Evolutionary conservation across 805 yeast species (phyloP).

Genomic region (Nakazawaea peltata): DNA sequence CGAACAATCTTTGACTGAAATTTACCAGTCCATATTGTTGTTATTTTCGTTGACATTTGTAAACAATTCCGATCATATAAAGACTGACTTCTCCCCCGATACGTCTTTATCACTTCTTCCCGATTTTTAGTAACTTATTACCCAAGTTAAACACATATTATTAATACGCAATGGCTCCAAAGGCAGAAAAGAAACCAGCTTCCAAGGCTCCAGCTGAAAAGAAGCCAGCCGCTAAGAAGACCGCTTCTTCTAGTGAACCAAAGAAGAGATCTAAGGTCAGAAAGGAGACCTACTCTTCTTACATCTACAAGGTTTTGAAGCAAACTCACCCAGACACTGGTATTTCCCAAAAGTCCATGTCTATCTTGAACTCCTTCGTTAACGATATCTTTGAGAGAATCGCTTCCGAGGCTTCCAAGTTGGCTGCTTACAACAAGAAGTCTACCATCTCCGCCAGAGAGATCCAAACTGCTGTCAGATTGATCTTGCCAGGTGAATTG

Average conservation of each 20-base stretch:
- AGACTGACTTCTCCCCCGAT: no score
- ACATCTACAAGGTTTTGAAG: constrained; percentile 96
- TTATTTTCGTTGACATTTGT: no score
- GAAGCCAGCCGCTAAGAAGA: constrained; percentile 91
- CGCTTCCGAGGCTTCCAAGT: constrained; percentile 95
- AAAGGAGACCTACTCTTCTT: constrained; percentile 97
- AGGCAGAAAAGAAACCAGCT: constrained; percentile 62
- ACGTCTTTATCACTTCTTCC: no score
- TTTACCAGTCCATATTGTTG: no score
- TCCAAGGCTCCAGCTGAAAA: constrained; percentile 97
- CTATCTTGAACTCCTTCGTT: constrained; percentile 96
- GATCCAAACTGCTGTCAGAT: constrained; percentile 97
- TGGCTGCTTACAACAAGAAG: constrained; percentile 98
- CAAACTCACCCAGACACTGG: constrained; percentile 99
- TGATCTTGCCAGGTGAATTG: constrained; percentile 96
- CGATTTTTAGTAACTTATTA: no score
- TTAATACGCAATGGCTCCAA: constrained; percentile 50
- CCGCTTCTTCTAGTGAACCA: constrained; percentile 70
- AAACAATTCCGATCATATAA: background rate
- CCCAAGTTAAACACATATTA: background rate
- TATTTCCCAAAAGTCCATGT: constrained; percentile 98
- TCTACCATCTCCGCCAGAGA: constrained; percentile 97
- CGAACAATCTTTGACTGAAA: no score
- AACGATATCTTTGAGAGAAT: constrained; percentile 98
- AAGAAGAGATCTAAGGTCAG: constrained; percentile 94